Evolutionary conservation across 192 early-diverging fungal genomes (phyloP).

Genomic region (Podila minutissima): DNA sequence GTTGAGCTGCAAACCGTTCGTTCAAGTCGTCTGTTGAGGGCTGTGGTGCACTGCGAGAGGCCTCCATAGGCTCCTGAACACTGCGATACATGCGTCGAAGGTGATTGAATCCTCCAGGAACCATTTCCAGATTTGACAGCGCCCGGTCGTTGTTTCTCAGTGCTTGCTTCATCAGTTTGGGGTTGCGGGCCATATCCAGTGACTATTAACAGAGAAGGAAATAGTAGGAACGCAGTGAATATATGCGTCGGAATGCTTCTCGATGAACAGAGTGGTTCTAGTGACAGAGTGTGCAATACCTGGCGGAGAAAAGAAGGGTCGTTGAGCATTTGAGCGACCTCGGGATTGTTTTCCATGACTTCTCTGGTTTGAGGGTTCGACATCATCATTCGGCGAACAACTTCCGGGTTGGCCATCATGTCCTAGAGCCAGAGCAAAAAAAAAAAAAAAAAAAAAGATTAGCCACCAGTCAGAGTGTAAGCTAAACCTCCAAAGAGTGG

Average conservation of each 20-base stretch:
- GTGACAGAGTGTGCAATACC: slow-evolving; percentile 15
- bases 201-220: slow-evolving; percentile 29
- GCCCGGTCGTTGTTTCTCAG: slow-evolving; percentile 72
- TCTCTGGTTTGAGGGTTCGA: slow-evolving; percentile 65
- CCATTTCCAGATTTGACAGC: slow-evolving; percentile 70
- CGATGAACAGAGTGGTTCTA: neutral
- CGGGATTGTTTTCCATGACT: slow-evolving; percentile 70
- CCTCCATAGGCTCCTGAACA: slow-evolving; percentile 66
- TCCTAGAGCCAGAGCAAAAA: slow-evolving; percentile 27
- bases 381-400: slow-evolving; percentile 70
- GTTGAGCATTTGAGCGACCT: slow-evolving; percentile 69
- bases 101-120: slow-evolving; percentile 74
- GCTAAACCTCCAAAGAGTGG: too few species aligned
- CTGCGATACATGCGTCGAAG: slow-evolving; percentile 66
- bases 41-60: slow-evolving; percentile 52
- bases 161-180: slow-evolving; percentile 69
- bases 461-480: neutral
- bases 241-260: neutral
- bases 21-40: slow-evolving; percentile 62
- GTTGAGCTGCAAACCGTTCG: slow-evolving; percentile 58
- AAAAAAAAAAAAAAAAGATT: slow-evolving; percentile 4
- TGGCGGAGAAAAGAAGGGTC: slow-evolving; percentile 71
- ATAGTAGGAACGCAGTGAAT: neutral
- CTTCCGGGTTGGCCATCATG: slow-evolving; percentile 58
- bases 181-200: slow-evolving; percentile 63